Percentiles rank a stretch among this genome's conserved stretches.
Evolutionary conservation across 2,329 filamentous ascomycete species (phyloP).

Genomic region (Clonostachys chloroleuca): DNA sequence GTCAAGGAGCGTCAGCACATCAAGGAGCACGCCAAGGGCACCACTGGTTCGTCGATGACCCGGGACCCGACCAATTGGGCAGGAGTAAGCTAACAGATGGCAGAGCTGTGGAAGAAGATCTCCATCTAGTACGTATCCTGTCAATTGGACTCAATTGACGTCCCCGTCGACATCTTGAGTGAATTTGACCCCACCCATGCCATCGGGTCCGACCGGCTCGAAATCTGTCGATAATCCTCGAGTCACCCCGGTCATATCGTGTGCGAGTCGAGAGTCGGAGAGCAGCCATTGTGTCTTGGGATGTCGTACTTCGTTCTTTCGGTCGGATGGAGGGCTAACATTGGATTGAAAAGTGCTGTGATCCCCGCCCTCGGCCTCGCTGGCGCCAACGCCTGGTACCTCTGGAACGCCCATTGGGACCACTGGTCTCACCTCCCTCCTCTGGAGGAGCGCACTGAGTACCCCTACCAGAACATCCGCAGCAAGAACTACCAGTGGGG

Average conservation of each 20-base stretch:
- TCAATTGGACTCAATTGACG: not conserved
- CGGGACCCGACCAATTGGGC: slow-evolving; percentile 10
- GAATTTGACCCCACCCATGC: slow-evolving; percentile 11
- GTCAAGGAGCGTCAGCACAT: slow-evolving; percentile 86
- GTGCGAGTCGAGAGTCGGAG: too few species aligned
- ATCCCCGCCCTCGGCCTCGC: slow-evolving; percentile 70
- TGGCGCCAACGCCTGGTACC: slow-evolving; percentile 77
- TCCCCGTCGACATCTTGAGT: slow-evolving; percentile 8
- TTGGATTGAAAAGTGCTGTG: slow-evolving; percentile 60
- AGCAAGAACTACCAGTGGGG: slow-evolving; percentile 95
- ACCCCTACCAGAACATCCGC: slow-evolving; percentile 97
- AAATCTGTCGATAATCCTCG: too few species aligned
- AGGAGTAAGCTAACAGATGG: slow-evolving; percentile 21
- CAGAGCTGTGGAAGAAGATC: slow-evolving; percentile 94
- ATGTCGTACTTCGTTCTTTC: too few species aligned
- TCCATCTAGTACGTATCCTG: slow-evolving; percentile 77
- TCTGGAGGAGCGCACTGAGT: slow-evolving; percentile 87
- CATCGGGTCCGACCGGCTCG: too few species aligned
- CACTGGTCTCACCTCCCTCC: slow-evolving; percentile 84
- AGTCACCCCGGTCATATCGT: too few species aligned
- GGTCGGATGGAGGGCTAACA: too few species aligned
- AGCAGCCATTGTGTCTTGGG: too few species aligned
- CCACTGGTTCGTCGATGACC: slow-evolving; percentile 60
- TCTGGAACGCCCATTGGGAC: slow-evolving; percentile 97
- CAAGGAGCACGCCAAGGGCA: slow-evolving; percentile 82